A percentile compares a stretch with the other conserved stretches of the same genome.
phyloP scores from a whole-genome alignment of 106 monocot genomes.

The Apostasia ramifera region DNA sequence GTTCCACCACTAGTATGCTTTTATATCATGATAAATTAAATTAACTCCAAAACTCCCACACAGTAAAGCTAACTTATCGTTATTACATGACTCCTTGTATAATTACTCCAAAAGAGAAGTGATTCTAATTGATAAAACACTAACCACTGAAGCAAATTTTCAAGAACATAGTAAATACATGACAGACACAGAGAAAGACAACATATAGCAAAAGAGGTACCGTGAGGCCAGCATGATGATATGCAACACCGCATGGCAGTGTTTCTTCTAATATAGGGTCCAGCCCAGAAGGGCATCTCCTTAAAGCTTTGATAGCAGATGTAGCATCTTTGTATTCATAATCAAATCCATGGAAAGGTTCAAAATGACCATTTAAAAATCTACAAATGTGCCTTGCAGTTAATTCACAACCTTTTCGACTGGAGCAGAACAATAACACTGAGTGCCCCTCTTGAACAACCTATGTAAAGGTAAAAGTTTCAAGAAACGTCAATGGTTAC shows the following conservation, averaged over 20 bases:
- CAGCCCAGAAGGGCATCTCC: constrained; percentile 76
- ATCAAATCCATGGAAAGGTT: constrained; percentile 16
- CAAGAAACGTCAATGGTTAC: neutral
- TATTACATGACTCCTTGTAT: no score
- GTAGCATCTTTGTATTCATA: constrained; percentile 47
- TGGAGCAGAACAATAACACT: constrained; percentile 89
- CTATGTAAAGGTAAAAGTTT: constrained; percentile 19
- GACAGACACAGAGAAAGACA: neutral
- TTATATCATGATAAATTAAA: no score
- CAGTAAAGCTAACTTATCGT: no score
- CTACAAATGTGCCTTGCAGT: constrained; percentile 85
- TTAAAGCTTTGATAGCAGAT: constrained; percentile 76
- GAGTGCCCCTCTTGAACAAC: constrained; percentile 96
- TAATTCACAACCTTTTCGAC: constrained; percentile 94
- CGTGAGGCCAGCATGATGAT: constrained; percentile 99
- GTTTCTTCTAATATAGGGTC: constrained; percentile 89
- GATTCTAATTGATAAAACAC: no score
- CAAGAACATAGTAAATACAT: neutral
- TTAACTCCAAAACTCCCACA: no score
- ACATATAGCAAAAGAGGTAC: constrained; percentile 21
- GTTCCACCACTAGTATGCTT: no score
- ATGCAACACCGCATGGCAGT: constrained; percentile 85
- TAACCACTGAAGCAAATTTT: no score
- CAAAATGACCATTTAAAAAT: constrained; percentile 33
- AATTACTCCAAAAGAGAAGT: no score